These are phyloP conservation scores for Xanthoparmelia taractica DNA, from an alignment of 495 filamentous ascomycete species.

Conservation along the genomic window DNA sequence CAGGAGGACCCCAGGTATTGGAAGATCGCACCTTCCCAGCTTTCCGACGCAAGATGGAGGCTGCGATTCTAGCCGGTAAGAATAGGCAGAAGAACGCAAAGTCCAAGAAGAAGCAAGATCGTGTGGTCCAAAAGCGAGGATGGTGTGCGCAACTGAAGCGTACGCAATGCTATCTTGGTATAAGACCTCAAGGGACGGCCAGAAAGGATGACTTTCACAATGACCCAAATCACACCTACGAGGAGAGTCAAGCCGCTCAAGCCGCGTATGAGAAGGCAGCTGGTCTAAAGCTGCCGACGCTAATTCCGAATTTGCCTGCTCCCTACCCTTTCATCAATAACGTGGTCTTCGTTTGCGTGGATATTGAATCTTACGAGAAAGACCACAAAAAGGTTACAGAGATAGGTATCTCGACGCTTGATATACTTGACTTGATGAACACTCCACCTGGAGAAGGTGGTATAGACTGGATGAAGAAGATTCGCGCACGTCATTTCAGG, in stretches of 20 bases:
- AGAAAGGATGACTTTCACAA: slow-evolving; percentile 17
- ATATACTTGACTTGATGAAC: slow-evolving; percentile 51
- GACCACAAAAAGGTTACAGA: slow-evolving; percentile 62
- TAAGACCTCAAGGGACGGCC: slow-evolving; percentile 35
- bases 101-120: slow-evolving; percentile 46
- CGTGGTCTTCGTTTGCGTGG: slow-evolving; percentile 69
- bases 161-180: slow-evolving; percentile 60
- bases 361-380: slow-evolving; percentile 66
- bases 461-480: slow-evolving; percentile 53
- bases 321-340: slow-evolving; percentile 44
- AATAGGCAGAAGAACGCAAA: slow-evolving; percentile 39
- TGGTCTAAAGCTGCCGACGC: slow-evolving; percentile 21
- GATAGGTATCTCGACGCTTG: slow-evolving; percentile 75
- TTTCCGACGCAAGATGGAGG: slow-evolving; percentile 44
- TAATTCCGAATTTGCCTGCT: slow-evolving; percentile 33
- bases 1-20: slow-evolving; percentile 17
- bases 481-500: slow-evolving; percentile 67
- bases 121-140: slow-evolving; percentile 37
- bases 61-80: slow-evolving; percentile 36
- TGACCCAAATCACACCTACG: slow-evolving; percentile 25
- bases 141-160: slow-evolving; percentile 49
- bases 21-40: slow-evolving; percentile 33
- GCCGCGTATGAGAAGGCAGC: slow-evolving; percentile 21
- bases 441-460: slow-evolving; percentile 53
- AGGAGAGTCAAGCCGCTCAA: slow-evolving; percentile 22